Evolutionary conservation across 441 rosid species (phyloP).

Genomic region (Gossypium davidsonii): DNA sequence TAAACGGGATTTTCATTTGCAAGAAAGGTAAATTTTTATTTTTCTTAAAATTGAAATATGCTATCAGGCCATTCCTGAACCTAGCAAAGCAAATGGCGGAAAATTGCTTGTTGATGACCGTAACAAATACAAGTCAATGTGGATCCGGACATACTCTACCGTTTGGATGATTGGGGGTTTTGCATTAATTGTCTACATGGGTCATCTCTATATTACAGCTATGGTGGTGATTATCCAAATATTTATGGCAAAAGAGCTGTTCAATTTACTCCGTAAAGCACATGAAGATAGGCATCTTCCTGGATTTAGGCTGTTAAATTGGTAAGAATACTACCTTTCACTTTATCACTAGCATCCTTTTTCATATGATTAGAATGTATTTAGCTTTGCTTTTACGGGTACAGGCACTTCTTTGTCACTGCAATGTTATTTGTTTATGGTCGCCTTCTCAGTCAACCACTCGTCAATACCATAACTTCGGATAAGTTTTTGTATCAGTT

Average conservation of each 20-base stretch:
- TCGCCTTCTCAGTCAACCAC: conserved; percentile 73
- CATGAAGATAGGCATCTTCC: conserved; percentile 84
- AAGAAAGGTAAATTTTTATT: neutral
- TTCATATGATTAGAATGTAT: neutral
- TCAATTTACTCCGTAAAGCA: conserved; percentile 63
- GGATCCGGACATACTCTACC: conserved; percentile 61
- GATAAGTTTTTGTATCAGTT: conserved; percentile 65
- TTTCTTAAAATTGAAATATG: conserved; percentile 7
- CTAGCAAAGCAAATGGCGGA: conserved; percentile 47
- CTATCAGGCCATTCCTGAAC: conserved; percentile 45
- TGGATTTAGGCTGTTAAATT: conserved; percentile 79
- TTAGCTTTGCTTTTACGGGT: conserved; percentile 16
- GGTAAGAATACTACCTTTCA: conserved; percentile 36
- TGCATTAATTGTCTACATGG: conserved; percentile 62
- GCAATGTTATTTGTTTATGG: conserved; percentile 88
- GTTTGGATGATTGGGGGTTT: conserved; percentile 92
- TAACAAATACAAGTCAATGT: conserved; percentile 67
- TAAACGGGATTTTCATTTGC: neutral
- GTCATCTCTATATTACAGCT: conserved; percentile 90
- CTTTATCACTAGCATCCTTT: neutral
- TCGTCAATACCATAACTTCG: conserved; percentile 67
- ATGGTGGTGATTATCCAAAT: conserved; percentile 84
- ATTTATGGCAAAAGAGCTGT: conserved; percentile 76
- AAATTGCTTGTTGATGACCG: conserved; percentile 56
- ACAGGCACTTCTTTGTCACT: conserved; percentile 93